phyloP scores from a whole-genome alignment of 805 yeast genomes.

The Saccharomycopsis sp. region DNA sequence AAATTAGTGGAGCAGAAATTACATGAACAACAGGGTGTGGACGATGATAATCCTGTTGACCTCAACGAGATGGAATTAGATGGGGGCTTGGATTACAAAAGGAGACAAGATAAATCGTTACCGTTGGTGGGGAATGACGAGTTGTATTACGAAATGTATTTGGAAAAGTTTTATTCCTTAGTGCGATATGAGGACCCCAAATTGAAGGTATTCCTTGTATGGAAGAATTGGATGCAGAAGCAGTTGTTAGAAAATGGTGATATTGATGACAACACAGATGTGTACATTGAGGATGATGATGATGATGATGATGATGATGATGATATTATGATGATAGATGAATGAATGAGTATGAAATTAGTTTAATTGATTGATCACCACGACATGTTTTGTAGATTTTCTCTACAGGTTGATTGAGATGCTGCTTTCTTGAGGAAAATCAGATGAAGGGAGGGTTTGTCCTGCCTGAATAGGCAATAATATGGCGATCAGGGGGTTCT shows the following conservation, averaged over 20 bases:
- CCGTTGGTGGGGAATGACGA: constrained; percentile 14
- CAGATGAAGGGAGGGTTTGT: no score
- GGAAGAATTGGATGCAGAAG: constrained; percentile 2
- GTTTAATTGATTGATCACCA: no score
- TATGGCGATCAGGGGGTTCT: no score
- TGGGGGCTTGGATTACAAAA: constrained; percentile 1
- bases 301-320: background rate
- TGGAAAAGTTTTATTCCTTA: constrained; percentile 5
- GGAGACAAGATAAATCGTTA: constrained; percentile 1
- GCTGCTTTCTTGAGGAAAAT: no score
- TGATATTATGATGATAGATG: background rate
- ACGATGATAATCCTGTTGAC: background rate
- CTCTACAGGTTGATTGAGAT: no score
- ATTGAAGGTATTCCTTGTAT: background rate
- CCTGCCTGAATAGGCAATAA: no score
- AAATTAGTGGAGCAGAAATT: background rate
- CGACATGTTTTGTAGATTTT: background rate
- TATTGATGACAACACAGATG: background rate
- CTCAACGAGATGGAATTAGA: constrained; percentile 15
- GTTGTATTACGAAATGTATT: constrained; percentile 13
- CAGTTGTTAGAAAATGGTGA: background rate
- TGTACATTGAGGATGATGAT: background rate
- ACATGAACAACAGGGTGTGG: background rate
- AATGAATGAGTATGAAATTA: no score
- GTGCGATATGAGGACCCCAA: constrained; percentile 9